phyloP scores from a whole-genome alignment of 2,329 filamentous ascomycete species.

The Diatrype stigma region DNA sequence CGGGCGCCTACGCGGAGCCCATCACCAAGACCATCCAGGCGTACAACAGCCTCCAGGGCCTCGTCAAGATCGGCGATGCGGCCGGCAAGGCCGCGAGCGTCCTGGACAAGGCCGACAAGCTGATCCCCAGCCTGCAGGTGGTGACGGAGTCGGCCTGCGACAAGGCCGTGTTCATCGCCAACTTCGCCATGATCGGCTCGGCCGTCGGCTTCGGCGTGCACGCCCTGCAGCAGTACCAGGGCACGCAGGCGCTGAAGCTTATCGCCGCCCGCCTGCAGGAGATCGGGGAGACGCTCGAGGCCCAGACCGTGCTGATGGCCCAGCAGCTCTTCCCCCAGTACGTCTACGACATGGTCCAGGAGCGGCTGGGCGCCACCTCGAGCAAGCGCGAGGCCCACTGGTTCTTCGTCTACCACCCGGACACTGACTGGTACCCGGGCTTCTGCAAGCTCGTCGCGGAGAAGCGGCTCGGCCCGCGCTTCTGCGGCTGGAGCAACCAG shows the following conservation, averaged over 20 bases:
- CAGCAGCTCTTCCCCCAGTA: conserved; percentile 34
- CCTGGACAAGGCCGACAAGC: conserved; percentile 9
- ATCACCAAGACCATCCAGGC: conserved; percentile 1
- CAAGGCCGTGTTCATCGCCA: conserved; percentile 25
- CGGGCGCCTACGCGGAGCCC: neutral
- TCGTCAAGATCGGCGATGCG: neutral
- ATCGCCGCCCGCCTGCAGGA: conserved; percentile 31
- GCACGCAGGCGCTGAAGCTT: conserved; percentile 30
- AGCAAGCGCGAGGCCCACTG: conserved; percentile 29
- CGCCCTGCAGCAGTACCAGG: conserved; percentile 32
- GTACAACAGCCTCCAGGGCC: neutral
- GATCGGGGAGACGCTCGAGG: conserved; percentile 28
- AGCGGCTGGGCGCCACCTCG: conserved; percentile 29
- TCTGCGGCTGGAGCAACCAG: conserved; percentile 35
- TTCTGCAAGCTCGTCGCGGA: conserved; percentile 33
- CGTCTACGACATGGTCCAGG: conserved; percentile 33
- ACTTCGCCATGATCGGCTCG: conserved; percentile 27
- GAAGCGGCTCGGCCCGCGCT: conserved; percentile 26
- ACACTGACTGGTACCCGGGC: conserved; percentile 36
- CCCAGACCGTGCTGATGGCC: conserved; percentile 32
- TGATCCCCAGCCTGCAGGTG: conserved; percentile 30
- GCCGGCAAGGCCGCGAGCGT: neutral
- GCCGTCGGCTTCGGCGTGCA: conserved; percentile 30
- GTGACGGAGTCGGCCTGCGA: conserved; percentile 32
- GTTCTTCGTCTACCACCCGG: conserved; percentile 37